phyloP scores from a whole-genome alignment of 73 alveolate species.

The Paramecium bursaria region DNA sequence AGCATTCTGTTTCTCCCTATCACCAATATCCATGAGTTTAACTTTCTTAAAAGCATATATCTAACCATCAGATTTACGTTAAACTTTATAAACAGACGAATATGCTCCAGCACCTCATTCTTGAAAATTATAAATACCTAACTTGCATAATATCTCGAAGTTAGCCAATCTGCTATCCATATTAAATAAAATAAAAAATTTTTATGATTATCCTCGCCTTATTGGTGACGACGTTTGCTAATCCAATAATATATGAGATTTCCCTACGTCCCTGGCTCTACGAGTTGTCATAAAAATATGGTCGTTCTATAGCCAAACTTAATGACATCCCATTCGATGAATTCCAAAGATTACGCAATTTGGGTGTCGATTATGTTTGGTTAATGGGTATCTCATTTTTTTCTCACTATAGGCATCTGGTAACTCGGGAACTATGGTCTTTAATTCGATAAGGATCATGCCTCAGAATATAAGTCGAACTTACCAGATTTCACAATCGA shows the following conservation, averaged over 20 bases:
- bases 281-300: slow-evolving; percentile 70
- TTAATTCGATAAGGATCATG: slow-evolving; percentile 58
- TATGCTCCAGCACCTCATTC: slow-evolving; percentile 71
- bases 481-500: slow-evolving; percentile 73
- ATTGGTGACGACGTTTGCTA: not conserved
- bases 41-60: slow-evolving; percentile 72
- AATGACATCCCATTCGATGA: slow-evolving; percentile 72
- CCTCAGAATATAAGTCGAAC: slow-evolving; percentile 53
- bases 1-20: slow-evolving; percentile 72
- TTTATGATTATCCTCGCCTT: not conserved
- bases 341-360: slow-evolving; percentile 45
- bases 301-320: slow-evolving; percentile 53
- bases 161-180: slow-evolving; percentile 53
- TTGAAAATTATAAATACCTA: slow-evolving; percentile 4
- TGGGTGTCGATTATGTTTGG: slow-evolving; percentile 74
- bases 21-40: slow-evolving; percentile 66
- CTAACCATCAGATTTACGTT: slow-evolving; percentile 68
- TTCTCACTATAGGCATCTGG: slow-evolving; percentile 58
- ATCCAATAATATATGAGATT: slow-evolving; percentile 70
- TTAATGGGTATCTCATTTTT: slow-evolving; percentile 67
- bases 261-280: slow-evolving; percentile 75
- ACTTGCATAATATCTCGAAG: slow-evolving; percentile 35
- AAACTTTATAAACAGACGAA: slow-evolving; percentile 70
- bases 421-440: slow-evolving; percentile 71
- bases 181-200: no score